Percentiles rank a stretch among this genome's conserved stretches.
These are phyloP conservation scores for Pleurotus tuber-regium DNA, from an alignment of 768 basidiomycete genomes.

Conservation along the genomic window DNA sequence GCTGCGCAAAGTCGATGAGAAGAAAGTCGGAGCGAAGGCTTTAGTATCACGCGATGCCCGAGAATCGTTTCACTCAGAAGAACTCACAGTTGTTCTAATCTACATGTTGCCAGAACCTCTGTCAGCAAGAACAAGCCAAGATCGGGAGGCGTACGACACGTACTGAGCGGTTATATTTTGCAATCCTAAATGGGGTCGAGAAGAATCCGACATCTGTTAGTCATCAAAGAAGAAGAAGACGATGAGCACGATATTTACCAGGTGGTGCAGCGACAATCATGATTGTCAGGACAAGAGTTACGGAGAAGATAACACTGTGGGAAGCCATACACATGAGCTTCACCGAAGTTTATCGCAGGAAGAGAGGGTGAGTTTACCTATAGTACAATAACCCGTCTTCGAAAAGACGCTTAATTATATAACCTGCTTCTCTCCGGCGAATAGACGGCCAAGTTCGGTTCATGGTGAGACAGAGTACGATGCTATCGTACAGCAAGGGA, in stretches of 20 bases:
- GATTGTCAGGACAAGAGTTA: slow-evolving; percentile 40
- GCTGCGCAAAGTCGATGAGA: slow-evolving; percentile 7
- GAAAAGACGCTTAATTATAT: slow-evolving; percentile 37
- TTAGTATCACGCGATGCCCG: no score
- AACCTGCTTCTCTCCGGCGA: slow-evolving; percentile 28
- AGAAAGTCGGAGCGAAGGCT: no score
- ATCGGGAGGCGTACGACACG: slow-evolving; percentile 19
- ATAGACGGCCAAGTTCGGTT: slow-evolving; percentile 35
- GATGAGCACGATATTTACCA: background rate
- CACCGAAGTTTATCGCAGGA: no score
- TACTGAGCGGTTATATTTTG: slow-evolving; percentile 50
- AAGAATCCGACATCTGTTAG: background rate
- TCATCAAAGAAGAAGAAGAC: background rate
- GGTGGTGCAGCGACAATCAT: slow-evolving; percentile 45
- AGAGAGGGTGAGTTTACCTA: slow-evolving; percentile 23
- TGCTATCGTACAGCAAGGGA: slow-evolving; percentile 46
- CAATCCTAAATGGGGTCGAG: slow-evolving; percentile 21
- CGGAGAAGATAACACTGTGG: slow-evolving; percentile 40
- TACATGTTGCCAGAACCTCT: slow-evolving; percentile 13
- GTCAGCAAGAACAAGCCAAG: background rate
- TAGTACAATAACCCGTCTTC: slow-evolving; percentile 49
- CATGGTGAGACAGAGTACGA: slow-evolving; percentile 37
- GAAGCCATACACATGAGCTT: no score
- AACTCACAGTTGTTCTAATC: slow-evolving; percentile 39
- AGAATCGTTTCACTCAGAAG: slow-evolving; percentile 11